Evolutionary conservation across 2,329 filamentous ascomycete species (phyloP), one percentile per base, ranked within the genome.

Genomic region (Hysterium pulicare): DNA sequence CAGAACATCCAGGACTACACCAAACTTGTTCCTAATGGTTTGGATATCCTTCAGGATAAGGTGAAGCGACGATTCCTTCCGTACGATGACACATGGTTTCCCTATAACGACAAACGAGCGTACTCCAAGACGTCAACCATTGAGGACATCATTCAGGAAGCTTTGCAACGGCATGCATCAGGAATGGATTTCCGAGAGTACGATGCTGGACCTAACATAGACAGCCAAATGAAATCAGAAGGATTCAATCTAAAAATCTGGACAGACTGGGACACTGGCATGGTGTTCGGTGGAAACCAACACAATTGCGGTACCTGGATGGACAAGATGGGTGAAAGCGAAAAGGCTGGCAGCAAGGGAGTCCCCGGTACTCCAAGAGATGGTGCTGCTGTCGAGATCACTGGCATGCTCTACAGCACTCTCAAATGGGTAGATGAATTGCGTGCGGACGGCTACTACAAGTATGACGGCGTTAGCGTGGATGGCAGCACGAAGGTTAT

Each of bases 321-420:
- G 90, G 93, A 98, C 75, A 98, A 98, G 78, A 98, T 98, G 93
- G 93, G 93, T n/a, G 93, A 98, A 67, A 95, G 90, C 49, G 82
- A 87, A 50, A 87, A 84, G 48, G 93, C 94, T 13, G 85, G 86
- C 45, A 95, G 84, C 59, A 97, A 96, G 71, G 94, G 93, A 38
- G 75, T 95, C 16, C 94, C 93, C 1, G 93, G 90, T 7, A 98
- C 93, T n/a, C 93, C 93, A 35, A 86, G 94, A 57, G 94, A 98
- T 63, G 93, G 93, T 22, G 90, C 93, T 32, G 90, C 93, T 16
- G 80, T 98, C 42, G 93, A 98, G 66, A 97, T 98, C 61, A 95
- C 85, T 1, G 94, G 93, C 36, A 78, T 98, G 42, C 75, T 93
- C 15, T 98, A 95, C 74, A 97, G 90, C 71, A 84, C 87, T 5